Evolutionary conservation across 495 filamentous ascomycete species (phyloP).

Genomic region (Xylaria grammica): DNA sequence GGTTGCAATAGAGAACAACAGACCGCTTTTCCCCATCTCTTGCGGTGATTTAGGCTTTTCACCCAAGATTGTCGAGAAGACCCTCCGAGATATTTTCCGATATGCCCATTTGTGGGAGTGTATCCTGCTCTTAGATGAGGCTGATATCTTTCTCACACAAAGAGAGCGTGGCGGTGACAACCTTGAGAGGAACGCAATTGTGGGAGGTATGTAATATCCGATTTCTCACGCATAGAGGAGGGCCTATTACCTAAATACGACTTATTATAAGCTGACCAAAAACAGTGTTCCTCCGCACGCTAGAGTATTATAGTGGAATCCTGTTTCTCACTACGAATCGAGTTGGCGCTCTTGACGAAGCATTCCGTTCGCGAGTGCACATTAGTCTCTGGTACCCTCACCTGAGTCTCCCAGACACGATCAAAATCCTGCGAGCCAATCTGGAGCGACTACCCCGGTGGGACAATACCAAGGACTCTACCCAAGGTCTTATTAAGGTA

Average conservation of each 20-base stretch:
- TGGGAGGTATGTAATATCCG: too few relatives aligned
- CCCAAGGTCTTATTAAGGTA: neutral
- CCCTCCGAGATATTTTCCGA: conserved; percentile 43
- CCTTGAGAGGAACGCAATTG: neutral
- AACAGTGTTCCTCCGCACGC: neutral
- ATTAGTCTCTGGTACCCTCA: neutral
- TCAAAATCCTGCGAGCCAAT: neutral
- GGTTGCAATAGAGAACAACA: conserved; percentile 46
- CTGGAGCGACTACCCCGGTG: neutral
- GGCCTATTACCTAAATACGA: too few relatives aligned
- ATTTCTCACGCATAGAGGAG: too few relatives aligned
- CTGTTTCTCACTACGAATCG: neutral
- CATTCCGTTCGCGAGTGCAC: neutral
- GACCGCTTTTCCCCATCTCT: conserved; percentile 52
- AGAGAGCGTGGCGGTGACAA: neutral
- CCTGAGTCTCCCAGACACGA: neutral
- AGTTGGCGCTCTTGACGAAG: neutral
- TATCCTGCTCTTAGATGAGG: conserved; percentile 51
- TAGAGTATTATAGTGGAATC: neutral
- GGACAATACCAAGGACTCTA: neutral
- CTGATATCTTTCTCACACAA: neutral
- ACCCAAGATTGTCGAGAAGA: conserved; percentile 39
- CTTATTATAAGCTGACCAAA: too few relatives aligned
- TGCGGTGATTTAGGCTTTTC: conserved; percentile 52
- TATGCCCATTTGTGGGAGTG: conserved; percentile 46